Conservation (phyloP, 768 basidiomycete genomes). For the Lentinus tigrinus region DNA sequence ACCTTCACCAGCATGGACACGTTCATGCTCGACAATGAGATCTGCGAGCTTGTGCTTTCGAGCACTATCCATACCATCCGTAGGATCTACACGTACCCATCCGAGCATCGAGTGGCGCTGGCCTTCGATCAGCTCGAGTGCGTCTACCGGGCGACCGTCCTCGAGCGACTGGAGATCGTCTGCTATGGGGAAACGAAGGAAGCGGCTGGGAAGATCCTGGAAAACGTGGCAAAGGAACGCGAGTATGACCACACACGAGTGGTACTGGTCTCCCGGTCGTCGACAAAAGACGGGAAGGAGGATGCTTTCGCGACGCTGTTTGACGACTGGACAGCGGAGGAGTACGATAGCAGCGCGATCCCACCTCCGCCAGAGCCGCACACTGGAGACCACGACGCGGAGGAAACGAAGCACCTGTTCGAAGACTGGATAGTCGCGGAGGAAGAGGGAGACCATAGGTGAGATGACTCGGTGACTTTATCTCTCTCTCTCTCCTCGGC, state of each 20-base stretch:
- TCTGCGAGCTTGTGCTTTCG: slow-evolving; percentile 30
- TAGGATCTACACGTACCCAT: slow-evolving; percentile 21
- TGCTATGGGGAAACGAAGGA: slow-evolving; percentile 8
- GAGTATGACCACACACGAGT: slow-evolving; percentile 7
- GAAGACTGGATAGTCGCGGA: too few species aligned
- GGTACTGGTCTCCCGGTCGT: slow-evolving; percentile 1
- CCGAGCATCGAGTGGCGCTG: slow-evolving; percentile 13
- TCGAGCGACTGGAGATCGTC: slow-evolving; percentile 31
- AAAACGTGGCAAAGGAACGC: background rate
- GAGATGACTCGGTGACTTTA: too few species aligned
- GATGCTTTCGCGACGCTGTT: slow-evolving; percentile 1
- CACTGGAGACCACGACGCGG: too few species aligned
- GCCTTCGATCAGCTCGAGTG: slow-evolving; percentile 32
- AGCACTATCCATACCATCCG: slow-evolving; percentile 31
- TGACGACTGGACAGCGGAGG: background rate
- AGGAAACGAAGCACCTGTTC: too few species aligned
- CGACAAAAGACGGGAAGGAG: background rate
- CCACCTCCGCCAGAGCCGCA: too few species aligned
- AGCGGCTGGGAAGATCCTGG: background rate
- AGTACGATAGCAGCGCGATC: too few species aligned
- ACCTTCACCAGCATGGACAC: slow-evolving; percentile 34
- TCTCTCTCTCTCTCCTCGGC: too few species aligned
- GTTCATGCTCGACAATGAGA: slow-evolving; percentile 37
- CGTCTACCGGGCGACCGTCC: slow-evolving; percentile 23
- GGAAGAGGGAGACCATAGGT: too few species aligned